These are phyloP conservation scores for Candida nonsorbophila DNA, from an alignment of 805 yeast genomes.

Conservation along the genomic window DNA sequence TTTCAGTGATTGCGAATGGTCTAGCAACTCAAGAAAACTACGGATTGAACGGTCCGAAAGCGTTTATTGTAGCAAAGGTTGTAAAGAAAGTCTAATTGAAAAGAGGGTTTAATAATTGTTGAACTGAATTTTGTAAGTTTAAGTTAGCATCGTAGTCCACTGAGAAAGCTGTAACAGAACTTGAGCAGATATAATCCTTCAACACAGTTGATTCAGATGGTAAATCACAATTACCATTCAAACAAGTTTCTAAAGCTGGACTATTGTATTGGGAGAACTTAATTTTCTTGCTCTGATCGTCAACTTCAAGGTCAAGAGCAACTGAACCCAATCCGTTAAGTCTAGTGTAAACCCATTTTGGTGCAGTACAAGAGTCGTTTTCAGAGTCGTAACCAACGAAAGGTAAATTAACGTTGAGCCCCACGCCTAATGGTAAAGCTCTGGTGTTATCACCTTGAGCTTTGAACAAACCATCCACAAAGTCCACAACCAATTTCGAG, in stretches of 20 bases:
- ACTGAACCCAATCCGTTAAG: slow-evolving; percentile 36
- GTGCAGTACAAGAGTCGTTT: slow-evolving; percentile 37
- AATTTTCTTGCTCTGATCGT: too few species aligned
- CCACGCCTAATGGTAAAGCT: slow-evolving; percentile 39
- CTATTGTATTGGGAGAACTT: too few species aligned
- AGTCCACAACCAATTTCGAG: slow-evolving; percentile 33
- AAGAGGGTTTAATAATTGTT: slow-evolving; percentile 10
- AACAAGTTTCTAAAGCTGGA: slow-evolving; percentile 25
- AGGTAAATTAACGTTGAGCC: slow-evolving; percentile 48
- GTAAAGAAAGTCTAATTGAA: too few species aligned
- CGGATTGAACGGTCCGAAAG: too few species aligned
- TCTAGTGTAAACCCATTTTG: slow-evolving; percentile 41
- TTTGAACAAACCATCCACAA: slow-evolving; percentile 33
- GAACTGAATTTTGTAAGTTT: slow-evolving; percentile 12
- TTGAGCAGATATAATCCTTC: slow-evolving; percentile 29
- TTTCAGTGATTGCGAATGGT: not conserved
- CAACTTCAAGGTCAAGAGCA: slow-evolving; percentile 21
- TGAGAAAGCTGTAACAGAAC: slow-evolving; percentile 43
- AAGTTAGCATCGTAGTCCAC: slow-evolving; percentile 40
- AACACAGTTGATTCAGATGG: slow-evolving; percentile 37
- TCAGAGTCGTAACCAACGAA: slow-evolving; percentile 28
- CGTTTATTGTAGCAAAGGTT: too few species aligned
- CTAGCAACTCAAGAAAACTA: too few species aligned
- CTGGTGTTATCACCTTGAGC: slow-evolving; percentile 31
- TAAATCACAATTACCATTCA: slow-evolving; percentile 38